A percentile compares a stretch with the other conserved stretches of the same genome.
phyloP scores from a whole-genome alignment of 2,329 filamentous ascomycete species.

The Phialophora chinensis region DNA sequence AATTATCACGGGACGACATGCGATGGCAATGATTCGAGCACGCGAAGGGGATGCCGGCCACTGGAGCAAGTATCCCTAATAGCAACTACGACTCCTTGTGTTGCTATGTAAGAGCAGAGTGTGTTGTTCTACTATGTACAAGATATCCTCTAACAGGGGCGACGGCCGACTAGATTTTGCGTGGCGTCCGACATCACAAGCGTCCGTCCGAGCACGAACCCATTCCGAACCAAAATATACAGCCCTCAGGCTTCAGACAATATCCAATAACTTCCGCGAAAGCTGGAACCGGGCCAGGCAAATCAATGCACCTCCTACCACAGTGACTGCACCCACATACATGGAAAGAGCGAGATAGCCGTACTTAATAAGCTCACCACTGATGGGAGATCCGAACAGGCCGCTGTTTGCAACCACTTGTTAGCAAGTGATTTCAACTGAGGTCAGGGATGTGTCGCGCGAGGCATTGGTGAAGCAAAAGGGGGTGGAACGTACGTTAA shows the following conservation, averaged over 20 bases:
- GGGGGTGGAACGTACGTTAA: slow-evolving; percentile 47
- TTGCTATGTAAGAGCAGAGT: background rate
- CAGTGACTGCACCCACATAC: slow-evolving; percentile 34
- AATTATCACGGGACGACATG: background rate
- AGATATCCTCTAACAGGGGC: background rate
- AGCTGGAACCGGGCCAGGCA: slow-evolving; percentile 19
- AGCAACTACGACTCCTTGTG: background rate
- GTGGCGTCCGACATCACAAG: background rate
- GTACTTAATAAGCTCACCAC: slow-evolving; percentile 49
- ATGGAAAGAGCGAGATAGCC: slow-evolving; percentile 52
- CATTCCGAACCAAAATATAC: background rate
- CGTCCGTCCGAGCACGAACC: background rate
- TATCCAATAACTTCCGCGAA: slow-evolving; percentile 12
- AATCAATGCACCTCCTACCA: slow-evolving; percentile 16
- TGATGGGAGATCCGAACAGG: slow-evolving; percentile 52
- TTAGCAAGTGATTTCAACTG: background rate
- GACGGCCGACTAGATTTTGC: background rate
- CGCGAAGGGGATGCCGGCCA: background rate
- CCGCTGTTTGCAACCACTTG: slow-evolving; percentile 37
- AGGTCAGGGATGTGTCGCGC: background rate
- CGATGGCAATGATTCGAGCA: background rate
- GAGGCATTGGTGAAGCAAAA: background rate
- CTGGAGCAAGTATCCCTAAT: background rate
- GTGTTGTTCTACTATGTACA: background rate
- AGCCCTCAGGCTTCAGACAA: slow-evolving; percentile 7